A percentile compares a stretch with the other conserved stretches of the same genome.
Conservation (phyloP, 2,329 filamentous ascomycete species). For the Alternaria infectoria region DNA sequence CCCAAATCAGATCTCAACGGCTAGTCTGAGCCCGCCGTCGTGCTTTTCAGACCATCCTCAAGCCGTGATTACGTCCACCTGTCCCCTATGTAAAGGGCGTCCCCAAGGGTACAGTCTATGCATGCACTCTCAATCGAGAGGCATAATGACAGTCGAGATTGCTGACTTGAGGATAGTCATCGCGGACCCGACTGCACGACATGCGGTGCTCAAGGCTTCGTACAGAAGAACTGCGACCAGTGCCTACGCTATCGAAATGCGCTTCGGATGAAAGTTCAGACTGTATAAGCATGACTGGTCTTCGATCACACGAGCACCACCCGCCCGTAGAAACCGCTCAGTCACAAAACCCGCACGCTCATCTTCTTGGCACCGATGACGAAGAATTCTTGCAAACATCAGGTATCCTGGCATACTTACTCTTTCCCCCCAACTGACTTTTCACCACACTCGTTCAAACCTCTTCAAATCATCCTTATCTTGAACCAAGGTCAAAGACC, state of each 20-base stretch:
- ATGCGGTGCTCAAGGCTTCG: background rate
- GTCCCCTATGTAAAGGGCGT: background rate
- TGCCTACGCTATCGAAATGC: background rate
- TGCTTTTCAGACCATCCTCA: background rate
- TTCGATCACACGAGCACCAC: no score
- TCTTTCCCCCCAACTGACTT: background rate
- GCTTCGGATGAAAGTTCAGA: background rate
- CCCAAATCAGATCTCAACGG: background rate
- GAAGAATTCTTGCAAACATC: background rate
- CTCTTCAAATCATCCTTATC: background rate
- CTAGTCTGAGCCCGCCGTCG: background rate
- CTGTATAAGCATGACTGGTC: background rate
- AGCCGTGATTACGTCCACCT: background rate
- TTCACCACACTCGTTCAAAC: background rate
- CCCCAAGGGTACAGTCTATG: background rate
- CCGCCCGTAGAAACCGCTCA: background rate
- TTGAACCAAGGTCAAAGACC: background rate
- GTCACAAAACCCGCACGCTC: background rate
- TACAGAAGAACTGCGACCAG: background rate
- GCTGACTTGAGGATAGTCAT: background rate
- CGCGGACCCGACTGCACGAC: background rate
- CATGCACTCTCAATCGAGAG: background rate
- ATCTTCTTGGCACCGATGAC: background rate
- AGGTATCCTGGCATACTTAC: background rate
- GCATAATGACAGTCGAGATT: background rate